Conservation (phyloP, 1,139 yeast species). For the Groenewaldozyma auringiensis region DNA sequence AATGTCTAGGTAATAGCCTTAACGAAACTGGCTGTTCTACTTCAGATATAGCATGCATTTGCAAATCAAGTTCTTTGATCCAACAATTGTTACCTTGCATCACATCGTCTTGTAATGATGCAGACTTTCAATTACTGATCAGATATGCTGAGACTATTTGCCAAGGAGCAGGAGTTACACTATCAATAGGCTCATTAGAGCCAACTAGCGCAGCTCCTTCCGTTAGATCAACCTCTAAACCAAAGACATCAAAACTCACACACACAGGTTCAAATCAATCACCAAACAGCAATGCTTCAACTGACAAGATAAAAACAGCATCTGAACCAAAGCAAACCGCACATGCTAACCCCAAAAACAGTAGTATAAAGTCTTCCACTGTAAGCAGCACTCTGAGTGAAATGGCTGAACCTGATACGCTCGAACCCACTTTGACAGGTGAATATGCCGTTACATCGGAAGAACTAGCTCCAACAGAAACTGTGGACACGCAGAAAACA, state of each 20-base stretch:
- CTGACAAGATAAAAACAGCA: too few relatives aligned
- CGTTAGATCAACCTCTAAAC: too few relatives aligned
- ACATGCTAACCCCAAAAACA: too few relatives aligned
- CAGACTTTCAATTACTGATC: background rate
- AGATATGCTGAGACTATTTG: conserved; percentile 4
- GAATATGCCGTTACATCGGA: too few relatives aligned
- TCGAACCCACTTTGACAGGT: too few relatives aligned
- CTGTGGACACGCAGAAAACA: background rate
- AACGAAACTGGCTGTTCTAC: conserved; percentile 4
- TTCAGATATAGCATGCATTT: conserved; percentile 6
- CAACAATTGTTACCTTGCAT: conserved; percentile 3
- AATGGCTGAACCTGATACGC: too few relatives aligned
- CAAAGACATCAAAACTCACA: too few relatives aligned
- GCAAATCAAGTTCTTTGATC: conserved; percentile 4
- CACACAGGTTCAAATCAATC: too few relatives aligned
- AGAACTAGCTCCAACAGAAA: background rate
- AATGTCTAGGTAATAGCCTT: conserved; percentile 2
- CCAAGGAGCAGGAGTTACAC: conserved; percentile 6
- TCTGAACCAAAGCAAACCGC: too few relatives aligned
- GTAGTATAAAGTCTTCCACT: too few relatives aligned
- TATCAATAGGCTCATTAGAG: background rate
- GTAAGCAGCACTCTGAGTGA: too few relatives aligned
- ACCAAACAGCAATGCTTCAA: too few relatives aligned
- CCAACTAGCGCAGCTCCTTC: background rate
- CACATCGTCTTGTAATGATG: background rate